Conservation (phyloP, 1,139 yeast species). For the Taphrina populina region DNA sequence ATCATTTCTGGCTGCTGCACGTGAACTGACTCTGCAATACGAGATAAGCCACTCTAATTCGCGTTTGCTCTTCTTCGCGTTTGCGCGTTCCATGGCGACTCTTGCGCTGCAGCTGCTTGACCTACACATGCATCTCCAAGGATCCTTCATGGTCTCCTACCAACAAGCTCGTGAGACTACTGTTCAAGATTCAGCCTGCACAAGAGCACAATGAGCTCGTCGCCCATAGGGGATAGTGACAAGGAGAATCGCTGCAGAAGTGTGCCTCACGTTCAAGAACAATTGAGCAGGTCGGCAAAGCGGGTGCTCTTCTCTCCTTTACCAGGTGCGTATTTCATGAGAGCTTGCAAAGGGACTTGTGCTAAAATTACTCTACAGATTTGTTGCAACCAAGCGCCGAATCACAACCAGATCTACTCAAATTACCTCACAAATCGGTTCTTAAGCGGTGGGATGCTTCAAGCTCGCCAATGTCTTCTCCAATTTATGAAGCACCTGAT, state of each 20-base stretch:
- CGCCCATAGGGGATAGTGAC: conserved; percentile 25
- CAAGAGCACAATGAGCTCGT: conserved; percentile 32
- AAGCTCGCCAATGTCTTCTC: conserved; percentile 18
- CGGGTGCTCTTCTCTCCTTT: conserved; percentile 33
- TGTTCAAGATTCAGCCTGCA: too few species aligned
- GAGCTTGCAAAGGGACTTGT: too few species aligned
- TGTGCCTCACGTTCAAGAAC: not conserved
- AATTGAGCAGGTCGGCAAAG: not conserved
- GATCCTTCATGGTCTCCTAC: too few species aligned
- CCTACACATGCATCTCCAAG: too few species aligned
- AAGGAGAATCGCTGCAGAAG: conserved; percentile 21
- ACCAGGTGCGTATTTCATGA: conserved; percentile 7
- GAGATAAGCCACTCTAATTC: conserved; percentile 4
- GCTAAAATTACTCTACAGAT: too few species aligned
- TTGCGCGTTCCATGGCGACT: too few species aligned
- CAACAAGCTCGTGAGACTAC: too few species aligned
- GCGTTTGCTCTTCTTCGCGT: conserved; percentile 20
- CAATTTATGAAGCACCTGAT: not conserved
- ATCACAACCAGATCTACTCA: conserved; percentile 14
- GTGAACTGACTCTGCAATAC: too few species aligned
- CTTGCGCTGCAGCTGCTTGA: too few species aligned
- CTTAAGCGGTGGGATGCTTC: conserved; percentile 15
- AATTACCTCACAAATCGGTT: conserved; percentile 22
- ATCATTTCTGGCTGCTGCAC: too few species aligned
- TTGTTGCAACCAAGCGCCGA: conserved; percentile 10